Percentiles rank a stretch among this genome's conserved stretches.
Evolutionary conservation across 2,329 filamentous ascomycete species (phyloP).

Genomic region (Diplodia intermedia): DNA sequence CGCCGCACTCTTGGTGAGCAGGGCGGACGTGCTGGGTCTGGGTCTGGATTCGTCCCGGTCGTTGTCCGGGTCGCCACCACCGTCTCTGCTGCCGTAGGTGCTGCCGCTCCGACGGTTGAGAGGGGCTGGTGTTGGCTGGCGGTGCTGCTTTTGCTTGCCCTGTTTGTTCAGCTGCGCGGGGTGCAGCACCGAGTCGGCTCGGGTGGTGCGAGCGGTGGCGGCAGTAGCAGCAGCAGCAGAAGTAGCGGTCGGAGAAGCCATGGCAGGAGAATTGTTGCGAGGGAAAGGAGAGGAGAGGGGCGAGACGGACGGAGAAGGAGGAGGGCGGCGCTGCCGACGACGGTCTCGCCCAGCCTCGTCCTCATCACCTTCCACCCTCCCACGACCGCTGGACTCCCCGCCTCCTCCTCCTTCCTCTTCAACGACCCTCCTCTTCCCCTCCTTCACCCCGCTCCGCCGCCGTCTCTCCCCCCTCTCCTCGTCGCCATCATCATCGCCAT

Average conservation of each 20-base stretch:
- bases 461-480: not conserved
- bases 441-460: not conserved
- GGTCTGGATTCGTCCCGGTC: not conserved
- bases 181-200: not conserved
- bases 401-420: not conserved
- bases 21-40: not conserved
- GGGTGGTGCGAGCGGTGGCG: not conserved
- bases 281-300: not conserved
- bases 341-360: not conserved
- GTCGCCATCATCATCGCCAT: too few relatives aligned
- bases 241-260: too few relatives aligned
- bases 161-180: not conserved
- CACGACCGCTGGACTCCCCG: not conserved
- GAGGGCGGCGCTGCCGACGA: not conserved
- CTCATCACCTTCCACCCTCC: not conserved
- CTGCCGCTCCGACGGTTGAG: not conserved
- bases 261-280: too few relatives aligned
- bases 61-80: not conserved
- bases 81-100: not conserved
- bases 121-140: not conserved
- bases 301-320: not conserved
- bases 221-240: too few relatives aligned
- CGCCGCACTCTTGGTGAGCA: not conserved
- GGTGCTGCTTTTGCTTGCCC: not conserved
- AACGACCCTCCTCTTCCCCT: not conserved